Conservation (phyloP, 2,329 filamentous ascomycete genomes). For the Chrysosporium keratinophilum region DNA sequence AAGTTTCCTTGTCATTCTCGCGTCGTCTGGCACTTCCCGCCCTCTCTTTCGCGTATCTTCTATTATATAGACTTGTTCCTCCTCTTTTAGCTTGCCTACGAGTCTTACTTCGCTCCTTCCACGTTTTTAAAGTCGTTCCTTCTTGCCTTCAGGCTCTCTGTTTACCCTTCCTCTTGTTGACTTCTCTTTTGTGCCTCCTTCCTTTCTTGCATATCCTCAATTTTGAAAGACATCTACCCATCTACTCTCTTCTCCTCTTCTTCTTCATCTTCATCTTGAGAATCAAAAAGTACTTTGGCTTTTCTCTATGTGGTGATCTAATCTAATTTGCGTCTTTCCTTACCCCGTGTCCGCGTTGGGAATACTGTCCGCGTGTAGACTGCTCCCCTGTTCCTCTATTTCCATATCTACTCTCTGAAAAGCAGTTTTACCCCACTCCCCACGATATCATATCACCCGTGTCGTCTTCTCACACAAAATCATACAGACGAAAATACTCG, state of each 20-base stretch:
- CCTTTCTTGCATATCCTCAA: constrained; percentile 5
- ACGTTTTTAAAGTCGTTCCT: not conserved
- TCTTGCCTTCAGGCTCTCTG: constrained; percentile 8
- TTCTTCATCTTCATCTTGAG: not conserved
- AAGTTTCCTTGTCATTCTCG: not conserved
- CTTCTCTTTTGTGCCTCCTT: constrained; percentile 18
- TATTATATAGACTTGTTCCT: not conserved
- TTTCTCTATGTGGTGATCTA: constrained; percentile 1
- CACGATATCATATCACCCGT: not conserved
- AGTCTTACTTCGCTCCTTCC: constrained; percentile 6
- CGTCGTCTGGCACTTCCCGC: not conserved
- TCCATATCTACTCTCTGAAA: not conserved
- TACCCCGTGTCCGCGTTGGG: constrained; percentile 4
- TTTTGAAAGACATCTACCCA: constrained; percentile 5
- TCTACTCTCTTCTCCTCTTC: constrained; percentile 2
- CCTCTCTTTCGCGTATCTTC: not conserved
- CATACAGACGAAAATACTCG: not conserved
- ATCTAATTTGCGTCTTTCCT: constrained; percentile 9
- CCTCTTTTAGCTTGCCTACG: not conserved
- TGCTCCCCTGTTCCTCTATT: not conserved
- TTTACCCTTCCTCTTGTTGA: constrained; percentile 15
- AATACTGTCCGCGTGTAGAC: not conserved
- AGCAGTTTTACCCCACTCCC: not conserved
- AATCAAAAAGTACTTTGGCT: constrained; percentile 1
- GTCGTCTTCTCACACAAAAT: not conserved